Evolutionary conservation across 352 stramenopile species (phyloP).

Genomic region (Globisporangium abappressorium): DNA sequence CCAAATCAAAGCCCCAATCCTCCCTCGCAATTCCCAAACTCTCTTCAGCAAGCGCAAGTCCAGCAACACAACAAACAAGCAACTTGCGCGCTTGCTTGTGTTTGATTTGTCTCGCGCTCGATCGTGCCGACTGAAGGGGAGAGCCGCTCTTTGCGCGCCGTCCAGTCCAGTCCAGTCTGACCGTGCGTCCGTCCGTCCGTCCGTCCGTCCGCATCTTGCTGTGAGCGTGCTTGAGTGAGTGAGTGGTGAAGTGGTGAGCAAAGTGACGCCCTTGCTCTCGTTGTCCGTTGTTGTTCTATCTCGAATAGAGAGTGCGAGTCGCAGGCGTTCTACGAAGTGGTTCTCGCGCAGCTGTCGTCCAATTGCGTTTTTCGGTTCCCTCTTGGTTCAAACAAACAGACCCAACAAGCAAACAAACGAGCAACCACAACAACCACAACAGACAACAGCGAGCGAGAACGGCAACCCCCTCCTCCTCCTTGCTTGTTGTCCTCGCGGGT

Average conservation of each 20-base stretch:
- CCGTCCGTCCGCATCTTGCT: not conserved
- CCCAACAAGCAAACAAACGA: slow-evolving; percentile 3
- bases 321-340: not conserved
- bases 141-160: not conserved
- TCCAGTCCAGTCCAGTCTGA: slow-evolving; percentile 1
- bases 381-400: slow-evolving; percentile 13
- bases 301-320: slow-evolving; percentile 2
- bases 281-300: slow-evolving; percentile 12
- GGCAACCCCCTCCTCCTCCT: not conserved
- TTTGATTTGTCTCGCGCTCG: not conserved
- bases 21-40: not conserved
- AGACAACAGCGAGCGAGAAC: slow-evolving; percentile 5
- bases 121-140: not conserved
- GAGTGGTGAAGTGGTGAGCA: not conserved
- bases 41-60: not conserved
- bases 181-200: not conserved
- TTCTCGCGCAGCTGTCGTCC: slow-evolving; percentile 8
- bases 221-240: not conserved
- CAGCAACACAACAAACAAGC: not conserved
- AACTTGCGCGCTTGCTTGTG: not conserved
- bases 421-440: not conserved
- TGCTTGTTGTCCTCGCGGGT: not conserved
- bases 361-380: slow-evolving; percentile 7
- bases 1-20: slow-evolving; percentile 3
- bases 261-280: not conserved